Evolutionary conservation across 441 rosid species (phyloP).

Genomic region (Croton laevigatus): DNA sequence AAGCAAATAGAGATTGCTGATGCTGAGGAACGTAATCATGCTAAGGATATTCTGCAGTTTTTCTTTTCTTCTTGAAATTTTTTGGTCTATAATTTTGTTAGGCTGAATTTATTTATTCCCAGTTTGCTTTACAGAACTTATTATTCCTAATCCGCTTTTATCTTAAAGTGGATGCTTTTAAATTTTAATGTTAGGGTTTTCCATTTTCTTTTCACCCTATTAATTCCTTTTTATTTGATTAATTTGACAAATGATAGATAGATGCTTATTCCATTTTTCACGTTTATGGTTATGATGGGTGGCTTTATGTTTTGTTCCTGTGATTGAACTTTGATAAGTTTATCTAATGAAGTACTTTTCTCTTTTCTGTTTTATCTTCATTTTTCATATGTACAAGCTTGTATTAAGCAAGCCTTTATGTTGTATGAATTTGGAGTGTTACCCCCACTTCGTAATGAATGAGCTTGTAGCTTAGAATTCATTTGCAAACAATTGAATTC

Average conservation of each 20-base stretch:
- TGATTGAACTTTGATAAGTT: background rate
- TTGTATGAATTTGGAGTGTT: background rate
- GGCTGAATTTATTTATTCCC: background rate
- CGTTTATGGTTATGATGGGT: background rate
- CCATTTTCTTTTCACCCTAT: background rate
- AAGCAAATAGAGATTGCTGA: constrained; percentile 15
- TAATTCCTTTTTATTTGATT: background rate
- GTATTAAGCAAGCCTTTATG: too few species aligned
- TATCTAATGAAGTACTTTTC: background rate
- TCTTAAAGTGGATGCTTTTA: constrained; percentile 9
- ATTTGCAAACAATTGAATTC: too few species aligned
- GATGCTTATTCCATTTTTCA: background rate
- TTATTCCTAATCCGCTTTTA: background rate
- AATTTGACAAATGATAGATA: background rate
- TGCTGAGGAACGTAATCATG: constrained; percentile 16
- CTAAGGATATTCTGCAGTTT: constrained; percentile 25
- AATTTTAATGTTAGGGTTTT: background rate
- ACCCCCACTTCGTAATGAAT: too few species aligned
- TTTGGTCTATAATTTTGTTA: background rate
- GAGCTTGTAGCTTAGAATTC: too few species aligned
- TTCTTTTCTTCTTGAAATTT: background rate
- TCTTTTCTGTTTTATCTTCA: background rate
- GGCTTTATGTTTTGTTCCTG: background rate
- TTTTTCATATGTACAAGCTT: background rate
- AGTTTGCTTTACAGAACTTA: background rate